Base-by-base conservation (phyloP, 208 protist genomes). In the Naegleria lovaniensis region DNA sequence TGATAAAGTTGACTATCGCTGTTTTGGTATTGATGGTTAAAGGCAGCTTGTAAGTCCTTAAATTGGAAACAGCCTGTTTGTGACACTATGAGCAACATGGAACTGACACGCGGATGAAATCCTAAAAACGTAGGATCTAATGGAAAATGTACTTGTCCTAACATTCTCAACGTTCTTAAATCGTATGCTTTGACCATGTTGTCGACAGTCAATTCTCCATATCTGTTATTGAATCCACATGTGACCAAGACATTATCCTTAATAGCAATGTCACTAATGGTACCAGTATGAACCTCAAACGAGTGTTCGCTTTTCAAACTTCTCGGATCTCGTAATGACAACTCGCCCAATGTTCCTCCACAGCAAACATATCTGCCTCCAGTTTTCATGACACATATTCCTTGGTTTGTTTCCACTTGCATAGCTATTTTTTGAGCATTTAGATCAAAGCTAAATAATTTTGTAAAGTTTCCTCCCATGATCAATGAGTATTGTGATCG, bases 1-100 rank as follows among this genome's bases (percentile, higher is more conserved):
- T 39, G 41, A 48, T 58, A 13, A 0, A 39, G 84, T 1, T 88
- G 9, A 38, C 33, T 36, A 84, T 84, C 33, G 29, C 11, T 38
- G 15, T 41, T 41, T 33, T 41, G 38, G 5, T 40, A 41, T 84
- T 33, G 5, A 19, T 88, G 16, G 38, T 88, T 11, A 52, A 15
- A 67, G 29, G 15, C 11, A 29, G 39, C 13, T 88, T 88, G 84
- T 58, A 88, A 1, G 22, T 88, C 84, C 36, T 25, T 22, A 13
- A 58, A 88, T 58, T 88, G 84, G 22, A 88, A 58, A n/a, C 55
- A 55, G 16, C 84, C 84, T 48, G 19, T 88, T 58, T 48, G 39
- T 38, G 84, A 88, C 4, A 38, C 39, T 2, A 55, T 38, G 0
- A n/a, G 2, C 19, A 88, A 39, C 16, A 88, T 6, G 7, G 39